Evolutionary conservation across 192 early-diverging fungal genomes (phyloP).

Genomic region (Coemansia erecta): DNA sequence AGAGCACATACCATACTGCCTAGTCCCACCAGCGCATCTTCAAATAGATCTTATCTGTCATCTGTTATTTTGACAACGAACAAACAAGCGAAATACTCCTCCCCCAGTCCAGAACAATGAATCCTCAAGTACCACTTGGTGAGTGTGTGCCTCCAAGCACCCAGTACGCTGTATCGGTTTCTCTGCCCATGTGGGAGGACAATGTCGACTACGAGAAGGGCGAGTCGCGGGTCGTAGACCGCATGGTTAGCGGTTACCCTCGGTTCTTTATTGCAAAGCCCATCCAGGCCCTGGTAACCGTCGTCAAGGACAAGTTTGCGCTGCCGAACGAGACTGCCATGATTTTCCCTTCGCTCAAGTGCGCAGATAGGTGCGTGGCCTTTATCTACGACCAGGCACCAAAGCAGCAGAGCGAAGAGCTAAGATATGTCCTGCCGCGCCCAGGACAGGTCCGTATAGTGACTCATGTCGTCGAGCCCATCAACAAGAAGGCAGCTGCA

Average conservation of each 20-base stretch:
- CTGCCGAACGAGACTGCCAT: slow-evolving; percentile 65
- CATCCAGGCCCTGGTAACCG: slow-evolving; percentile 45
- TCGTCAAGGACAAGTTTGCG: slow-evolving; percentile 60
- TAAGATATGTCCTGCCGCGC: slow-evolving; percentile 13
- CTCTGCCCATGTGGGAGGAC: slow-evolving; percentile 84
- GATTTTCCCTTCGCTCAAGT: slow-evolving; percentile 69
- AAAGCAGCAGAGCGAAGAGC: slow-evolving; percentile 14
- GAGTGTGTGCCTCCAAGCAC: slow-evolving; percentile 72
- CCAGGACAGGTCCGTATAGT: slow-evolving; percentile 45
- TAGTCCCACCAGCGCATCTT: too few relatives aligned
- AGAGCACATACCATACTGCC: too few relatives aligned
- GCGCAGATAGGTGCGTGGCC: slow-evolving; percentile 56
- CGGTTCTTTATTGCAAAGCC: slow-evolving; percentile 80
- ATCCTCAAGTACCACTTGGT: slow-evolving; percentile 55
- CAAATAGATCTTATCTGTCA: not conserved
- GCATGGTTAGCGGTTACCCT: slow-evolving; percentile 85
- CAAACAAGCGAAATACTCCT: not conserved
- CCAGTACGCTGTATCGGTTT: slow-evolving; percentile 84
- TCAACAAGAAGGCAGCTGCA: slow-evolving; percentile 40
- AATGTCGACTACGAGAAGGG: slow-evolving; percentile 93
- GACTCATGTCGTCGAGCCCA: slow-evolving; percentile 32
- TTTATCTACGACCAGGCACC: slow-evolving; percentile 49
- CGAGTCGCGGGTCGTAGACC: slow-evolving; percentile 63
- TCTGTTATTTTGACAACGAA: slow-evolving; percentile 1
- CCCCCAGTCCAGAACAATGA: slow-evolving; percentile 1